phyloP scores from a whole-genome alignment of 176 grass and related monocot species.

The Oryza rufipogon region DNA sequence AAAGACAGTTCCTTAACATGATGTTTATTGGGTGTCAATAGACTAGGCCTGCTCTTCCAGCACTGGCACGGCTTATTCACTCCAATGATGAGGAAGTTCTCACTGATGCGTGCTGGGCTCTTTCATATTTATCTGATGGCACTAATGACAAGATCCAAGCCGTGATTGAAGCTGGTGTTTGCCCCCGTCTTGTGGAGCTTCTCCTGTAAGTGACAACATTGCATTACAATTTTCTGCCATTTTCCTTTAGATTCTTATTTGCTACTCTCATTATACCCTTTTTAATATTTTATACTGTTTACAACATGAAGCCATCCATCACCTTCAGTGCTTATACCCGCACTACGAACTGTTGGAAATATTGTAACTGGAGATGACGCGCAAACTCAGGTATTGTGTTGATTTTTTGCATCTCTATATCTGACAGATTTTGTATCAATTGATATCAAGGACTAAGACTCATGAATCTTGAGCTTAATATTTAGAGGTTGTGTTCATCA shows the following conservation, averaged over 20 bases:
- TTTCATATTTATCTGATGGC: slow-evolving; percentile 98
- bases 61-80: slow-evolving; percentile 80
- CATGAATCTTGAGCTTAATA: slow-evolving; percentile 17
- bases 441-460: neutral
- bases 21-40: slow-evolving; percentile 43
- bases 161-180: slow-evolving; percentile 95
- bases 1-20: neutral
- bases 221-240: slow-evolving; percentile 1
- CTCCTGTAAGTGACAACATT: slow-evolving; percentile 64
- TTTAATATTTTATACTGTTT: neutral
- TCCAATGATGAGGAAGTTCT: slow-evolving; percentile 98
- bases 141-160: slow-evolving; percentile 98
- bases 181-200: slow-evolving; percentile 89
- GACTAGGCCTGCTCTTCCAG: slow-evolving; percentile 96
- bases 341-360: slow-evolving; percentile 94
- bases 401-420: slow-evolving; percentile 9
- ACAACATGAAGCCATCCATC: slow-evolving; percentile 86
- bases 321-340: slow-evolving; percentile 94
- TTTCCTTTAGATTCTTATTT: neutral
- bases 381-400: slow-evolving; percentile 68
- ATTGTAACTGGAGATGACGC: slow-evolving; percentile 98
- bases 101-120: slow-evolving; percentile 97
- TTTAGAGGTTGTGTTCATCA: neutral
- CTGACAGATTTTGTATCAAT: neutral
- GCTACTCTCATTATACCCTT: neutral